These are phyloP conservation scores for Fraxinus dipetala DNA, from an alignment of 305 asterid species.

Conservation along the genomic window DNA sequence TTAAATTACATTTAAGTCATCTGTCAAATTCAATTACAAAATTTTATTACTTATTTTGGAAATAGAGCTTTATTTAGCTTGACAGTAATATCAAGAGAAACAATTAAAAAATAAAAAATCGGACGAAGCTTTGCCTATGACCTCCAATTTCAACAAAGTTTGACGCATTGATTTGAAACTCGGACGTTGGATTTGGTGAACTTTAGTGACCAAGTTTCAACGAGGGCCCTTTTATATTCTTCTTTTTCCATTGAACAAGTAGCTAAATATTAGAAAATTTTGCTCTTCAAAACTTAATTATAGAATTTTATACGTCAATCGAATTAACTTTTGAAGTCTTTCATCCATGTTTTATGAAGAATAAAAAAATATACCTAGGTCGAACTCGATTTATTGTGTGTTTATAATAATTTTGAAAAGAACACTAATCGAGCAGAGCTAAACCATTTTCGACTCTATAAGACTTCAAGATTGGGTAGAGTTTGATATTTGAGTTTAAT, in stretches of 20 bases:
- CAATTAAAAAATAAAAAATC: too few species aligned
- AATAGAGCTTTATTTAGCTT: too few species aligned
- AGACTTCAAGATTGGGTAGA: background rate
- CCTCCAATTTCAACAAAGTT: background rate
- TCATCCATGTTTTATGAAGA: background rate
- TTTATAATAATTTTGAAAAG: background rate
- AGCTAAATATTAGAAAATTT: background rate
- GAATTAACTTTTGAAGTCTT: background rate
- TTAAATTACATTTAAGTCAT: too few species aligned
- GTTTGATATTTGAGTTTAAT: background rate
- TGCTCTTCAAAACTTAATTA: background rate
- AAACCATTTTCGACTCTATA: background rate
- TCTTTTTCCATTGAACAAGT: background rate
- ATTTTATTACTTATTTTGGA: too few species aligned
- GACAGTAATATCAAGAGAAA: too few species aligned
- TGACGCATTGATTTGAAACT: background rate
- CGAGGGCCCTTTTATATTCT: background rate
- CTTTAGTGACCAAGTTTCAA: background rate
- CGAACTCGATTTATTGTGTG: background rate
- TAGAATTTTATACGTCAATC: background rate
- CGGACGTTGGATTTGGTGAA: background rate
- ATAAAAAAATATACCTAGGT: background rate
- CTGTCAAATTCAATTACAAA: too few species aligned
- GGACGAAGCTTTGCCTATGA: background rate
- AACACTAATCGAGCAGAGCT: background rate